phyloP scores from a whole-genome alignment of 495 filamentous ascomycete genomes.

The Talaromyces borbonicus region DNA sequence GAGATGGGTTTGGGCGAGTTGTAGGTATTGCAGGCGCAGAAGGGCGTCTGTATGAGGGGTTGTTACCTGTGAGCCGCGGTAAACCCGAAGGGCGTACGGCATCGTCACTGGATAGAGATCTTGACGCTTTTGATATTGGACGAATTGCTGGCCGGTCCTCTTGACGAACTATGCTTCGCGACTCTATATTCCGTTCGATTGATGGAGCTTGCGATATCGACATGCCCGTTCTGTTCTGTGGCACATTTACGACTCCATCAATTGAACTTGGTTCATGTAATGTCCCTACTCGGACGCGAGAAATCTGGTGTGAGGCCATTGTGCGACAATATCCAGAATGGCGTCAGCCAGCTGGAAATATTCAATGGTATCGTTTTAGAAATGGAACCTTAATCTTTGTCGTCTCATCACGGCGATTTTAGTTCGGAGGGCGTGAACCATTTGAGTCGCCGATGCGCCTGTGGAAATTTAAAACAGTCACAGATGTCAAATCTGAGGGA shows the following conservation, averaged over 20 bases:
- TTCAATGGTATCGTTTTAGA: conserved; percentile 15
- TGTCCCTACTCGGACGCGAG: conserved; percentile 25
- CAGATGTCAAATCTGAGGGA: background rate
- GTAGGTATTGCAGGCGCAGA: conserved; percentile 4
- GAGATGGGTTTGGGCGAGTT: conserved; percentile 13
- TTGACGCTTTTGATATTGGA: conserved; percentile 15
- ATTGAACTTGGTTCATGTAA: conserved; percentile 17
- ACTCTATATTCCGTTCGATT: conserved; percentile 17
- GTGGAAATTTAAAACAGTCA: background rate
- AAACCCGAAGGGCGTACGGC: conserved; percentile 22
- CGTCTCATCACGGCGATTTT: background rate
- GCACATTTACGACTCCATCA: conserved; percentile 19
- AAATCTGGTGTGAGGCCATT: conserved; percentile 25
- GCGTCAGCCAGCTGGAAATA: conserved; percentile 21
- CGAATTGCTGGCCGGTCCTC: conserved; percentile 18
- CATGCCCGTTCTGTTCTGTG: conserved; percentile 18
- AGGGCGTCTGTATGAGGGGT: conserved; percentile 8
- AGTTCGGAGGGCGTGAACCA: background rate
- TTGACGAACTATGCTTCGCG: conserved; percentile 19
- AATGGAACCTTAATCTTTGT: background rate
- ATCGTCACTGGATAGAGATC: conserved; percentile 14
- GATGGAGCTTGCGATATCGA: conserved; percentile 18
- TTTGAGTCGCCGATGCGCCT: no score
- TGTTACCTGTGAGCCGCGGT: conserved; percentile 21
- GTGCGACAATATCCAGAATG: conserved; percentile 27